Evolutionary conservation across 2,329 filamentous ascomycete species (phyloP).

Genomic region (Aspergillus awamori): DNA sequence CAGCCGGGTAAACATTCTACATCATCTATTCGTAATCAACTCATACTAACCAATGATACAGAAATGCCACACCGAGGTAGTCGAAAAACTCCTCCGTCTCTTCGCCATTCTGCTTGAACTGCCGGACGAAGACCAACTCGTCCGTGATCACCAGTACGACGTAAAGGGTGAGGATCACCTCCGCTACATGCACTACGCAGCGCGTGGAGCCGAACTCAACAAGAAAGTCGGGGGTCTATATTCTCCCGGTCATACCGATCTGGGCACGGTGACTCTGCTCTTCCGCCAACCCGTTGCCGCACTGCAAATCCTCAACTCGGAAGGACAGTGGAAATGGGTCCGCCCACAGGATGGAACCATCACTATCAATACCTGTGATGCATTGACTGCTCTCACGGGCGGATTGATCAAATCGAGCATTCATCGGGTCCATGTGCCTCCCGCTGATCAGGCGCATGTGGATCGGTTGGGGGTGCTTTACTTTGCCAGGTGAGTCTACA

Average conservation of each 20-base stretch:
- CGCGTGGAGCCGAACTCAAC: slow-evolving; percentile 53
- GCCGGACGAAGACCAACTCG: slow-evolving; percentile 60
- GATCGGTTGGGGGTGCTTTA: slow-evolving; percentile 50
- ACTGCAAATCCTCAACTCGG: slow-evolving; percentile 57
- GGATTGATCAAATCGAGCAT: slow-evolving; percentile 54
- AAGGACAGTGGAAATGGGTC: slow-evolving; percentile 56
- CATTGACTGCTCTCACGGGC: slow-evolving; percentile 53
- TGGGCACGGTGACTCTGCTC: slow-evolving; percentile 59
- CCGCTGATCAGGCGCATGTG: slow-evolving; percentile 50
- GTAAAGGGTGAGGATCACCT: slow-evolving; percentile 62
- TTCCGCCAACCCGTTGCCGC: slow-evolving; percentile 63
- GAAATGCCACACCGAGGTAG: slow-evolving; percentile 38
- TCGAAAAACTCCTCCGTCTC: slow-evolving; percentile 55
- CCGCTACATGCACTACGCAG: slow-evolving; percentile 64
- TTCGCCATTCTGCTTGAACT: slow-evolving; percentile 65
- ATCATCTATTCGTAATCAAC: not conserved
- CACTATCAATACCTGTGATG: slow-evolving; percentile 57
- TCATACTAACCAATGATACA: not conserved
- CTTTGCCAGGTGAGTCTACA: slow-evolving; percentile 46
- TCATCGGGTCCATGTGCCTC: slow-evolving; percentile 55
- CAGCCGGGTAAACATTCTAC: slow-evolving; percentile 35
- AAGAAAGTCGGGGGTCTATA: slow-evolving; percentile 50
- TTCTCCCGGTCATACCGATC: slow-evolving; percentile 58
- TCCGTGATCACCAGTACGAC: slow-evolving; percentile 60
- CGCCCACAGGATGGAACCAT: slow-evolving; percentile 54